Conservation (phyloP, 2,329 filamentous ascomycete genomes). For the Aotearoamyces nothofagi region DNA sequence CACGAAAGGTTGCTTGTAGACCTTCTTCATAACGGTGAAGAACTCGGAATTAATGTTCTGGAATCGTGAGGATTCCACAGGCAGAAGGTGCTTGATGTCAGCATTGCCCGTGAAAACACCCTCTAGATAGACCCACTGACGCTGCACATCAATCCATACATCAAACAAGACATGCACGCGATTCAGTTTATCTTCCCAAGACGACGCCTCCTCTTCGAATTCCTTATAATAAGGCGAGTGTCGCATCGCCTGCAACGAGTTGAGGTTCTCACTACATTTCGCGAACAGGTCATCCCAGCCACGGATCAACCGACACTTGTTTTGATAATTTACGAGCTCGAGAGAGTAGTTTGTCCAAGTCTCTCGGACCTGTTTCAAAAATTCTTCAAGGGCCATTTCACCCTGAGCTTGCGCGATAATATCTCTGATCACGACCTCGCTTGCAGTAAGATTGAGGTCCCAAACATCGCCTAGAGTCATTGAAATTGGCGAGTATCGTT, state of each 20-base stretch:
- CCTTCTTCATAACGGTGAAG: conserved; percentile 98
- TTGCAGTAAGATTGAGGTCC: conserved; percentile 84
- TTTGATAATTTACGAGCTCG: conserved; percentile 93
- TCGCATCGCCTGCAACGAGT: conserved; percentile 95
- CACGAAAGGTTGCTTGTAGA: conserved; percentile 89
- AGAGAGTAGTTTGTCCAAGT: conserved; percentile 93
- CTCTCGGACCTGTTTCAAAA: conserved; percentile 88
- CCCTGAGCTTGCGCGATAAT: conserved; percentile 94
- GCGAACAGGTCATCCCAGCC: conserved; percentile 98
- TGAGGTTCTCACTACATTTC: conserved; percentile 95
- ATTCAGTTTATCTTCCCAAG: conserved; percentile 97
- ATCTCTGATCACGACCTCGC: conserved; percentile 75
- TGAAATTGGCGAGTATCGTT: conserved; percentile 83
- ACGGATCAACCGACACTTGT: conserved; percentile 91
- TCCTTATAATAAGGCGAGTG: conserved; percentile 99
- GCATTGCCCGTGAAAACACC: conserved; percentile 97
- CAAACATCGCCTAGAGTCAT: conserved; percentile 98
- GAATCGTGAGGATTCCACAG: conserved; percentile 91
- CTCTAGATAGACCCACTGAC: conserved; percentile 98
- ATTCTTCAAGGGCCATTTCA: conserved; percentile 97
- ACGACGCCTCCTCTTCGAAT: conserved; percentile 91
- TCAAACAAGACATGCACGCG: conserved; percentile 95
- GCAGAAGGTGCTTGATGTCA: conserved; percentile 95
- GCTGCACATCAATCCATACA: conserved; percentile 99
- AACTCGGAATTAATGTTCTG: conserved; percentile 99